A percentile compares a stretch with the other conserved stretches of the same genome.
These are phyloP conservation scores for Naegleria lovaniensis DNA, from an alignment of 208 protist species.

Conservation along the genomic window DNA sequence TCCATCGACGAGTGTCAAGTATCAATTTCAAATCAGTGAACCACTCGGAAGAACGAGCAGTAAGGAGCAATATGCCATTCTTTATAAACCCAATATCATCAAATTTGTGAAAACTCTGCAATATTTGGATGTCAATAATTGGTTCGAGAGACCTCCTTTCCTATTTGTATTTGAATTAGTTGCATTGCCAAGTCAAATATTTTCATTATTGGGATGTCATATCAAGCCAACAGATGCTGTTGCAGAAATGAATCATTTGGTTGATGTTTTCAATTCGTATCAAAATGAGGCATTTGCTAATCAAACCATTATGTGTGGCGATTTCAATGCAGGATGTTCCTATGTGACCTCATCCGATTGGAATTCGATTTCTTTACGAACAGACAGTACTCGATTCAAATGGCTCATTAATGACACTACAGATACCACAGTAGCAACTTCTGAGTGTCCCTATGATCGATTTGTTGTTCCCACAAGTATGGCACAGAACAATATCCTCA, in stretches of 20 bases:
- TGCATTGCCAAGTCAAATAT: background rate
- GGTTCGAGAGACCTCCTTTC: constrained; percentile 8
- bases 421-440: background rate
- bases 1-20: background rate
- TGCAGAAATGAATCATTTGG: background rate
- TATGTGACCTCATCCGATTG: background rate
- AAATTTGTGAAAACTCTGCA: background rate
- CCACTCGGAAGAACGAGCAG: background rate
- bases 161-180: background rate
- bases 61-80: background rate
- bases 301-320: background rate
- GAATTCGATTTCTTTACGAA: background rate
- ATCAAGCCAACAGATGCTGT: background rate
- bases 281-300: background rate
- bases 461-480: background rate
- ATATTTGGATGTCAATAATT: background rate
- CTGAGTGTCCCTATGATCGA: background rate
- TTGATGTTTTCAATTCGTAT: background rate
- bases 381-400: background rate
- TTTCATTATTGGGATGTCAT: background rate
- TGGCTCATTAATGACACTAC: background rate
- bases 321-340: constrained; percentile 17
- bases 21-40: background rate
- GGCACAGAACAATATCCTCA: background rate
- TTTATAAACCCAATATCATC: background rate